Evolutionary conservation across 78 protist species (phyloP).

Genomic region (Dictyostelium capitatum): DNA sequence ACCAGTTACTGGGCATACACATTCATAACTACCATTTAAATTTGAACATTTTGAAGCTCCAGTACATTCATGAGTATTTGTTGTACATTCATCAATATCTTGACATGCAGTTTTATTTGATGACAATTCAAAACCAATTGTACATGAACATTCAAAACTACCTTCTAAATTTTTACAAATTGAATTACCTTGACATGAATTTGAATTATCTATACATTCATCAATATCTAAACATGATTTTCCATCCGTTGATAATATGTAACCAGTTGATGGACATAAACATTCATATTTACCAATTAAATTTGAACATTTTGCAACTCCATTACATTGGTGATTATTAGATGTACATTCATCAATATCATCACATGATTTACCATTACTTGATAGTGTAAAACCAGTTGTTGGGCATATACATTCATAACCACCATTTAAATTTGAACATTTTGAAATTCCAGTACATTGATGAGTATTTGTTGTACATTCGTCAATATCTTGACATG

Average conservation of each 20-base stretch:
- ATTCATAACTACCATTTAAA: background rate
- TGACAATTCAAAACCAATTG: background rate
- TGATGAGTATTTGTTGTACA: background rate
- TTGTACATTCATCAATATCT: background rate
- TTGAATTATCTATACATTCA: background rate
- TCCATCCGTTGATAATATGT: background rate
- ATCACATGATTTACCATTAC: background rate
- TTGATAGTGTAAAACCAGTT: no score
- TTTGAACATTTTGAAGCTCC: background rate
- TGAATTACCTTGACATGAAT: no score
- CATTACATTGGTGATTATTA: background rate
- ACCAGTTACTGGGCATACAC: background rate
- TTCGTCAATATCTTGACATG: background rate
- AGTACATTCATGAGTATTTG: background rate
- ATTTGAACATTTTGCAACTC: background rate
- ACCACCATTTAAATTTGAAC: background rate
- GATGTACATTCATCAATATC: constrained; percentile 3
- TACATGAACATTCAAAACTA: background rate
- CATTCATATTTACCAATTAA: background rate
- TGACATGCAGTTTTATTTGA: background rate
- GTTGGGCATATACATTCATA: background rate
- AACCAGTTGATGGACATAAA: background rate
- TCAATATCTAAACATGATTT: background rate
- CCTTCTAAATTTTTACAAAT: background rate
- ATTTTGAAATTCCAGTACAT: background rate